Conservation (phyloP, 345 rosid genomes). For the Gossypium bickii region DNA sequence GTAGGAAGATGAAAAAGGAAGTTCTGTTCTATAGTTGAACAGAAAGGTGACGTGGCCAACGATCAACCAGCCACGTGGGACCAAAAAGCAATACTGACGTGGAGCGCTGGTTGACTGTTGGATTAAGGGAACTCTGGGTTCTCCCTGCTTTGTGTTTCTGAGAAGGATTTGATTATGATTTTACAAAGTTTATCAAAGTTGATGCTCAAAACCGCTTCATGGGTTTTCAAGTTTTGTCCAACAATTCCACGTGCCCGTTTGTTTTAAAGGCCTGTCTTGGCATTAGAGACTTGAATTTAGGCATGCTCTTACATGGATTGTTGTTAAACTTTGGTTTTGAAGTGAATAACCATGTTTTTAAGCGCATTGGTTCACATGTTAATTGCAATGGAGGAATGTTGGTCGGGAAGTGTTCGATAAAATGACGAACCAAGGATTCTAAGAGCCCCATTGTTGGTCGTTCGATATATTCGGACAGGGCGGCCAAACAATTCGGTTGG, state of each 20-base stretch:
- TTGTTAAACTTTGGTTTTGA: neutral
- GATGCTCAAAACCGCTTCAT: neutral
- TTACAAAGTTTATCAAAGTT: no score
- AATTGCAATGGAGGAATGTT: constrained; percentile 26
- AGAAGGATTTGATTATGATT: no score
- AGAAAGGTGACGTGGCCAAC: neutral
- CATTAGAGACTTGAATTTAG: neutral
- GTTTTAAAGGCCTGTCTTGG: neutral
- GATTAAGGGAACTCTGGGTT: neutral
- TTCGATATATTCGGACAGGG: constrained; percentile 35
- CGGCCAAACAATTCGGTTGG: constrained; percentile 16
- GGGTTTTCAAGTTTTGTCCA: neutral
- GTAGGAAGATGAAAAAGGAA: neutral
- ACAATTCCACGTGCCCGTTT: neutral
- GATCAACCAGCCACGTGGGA: neutral
- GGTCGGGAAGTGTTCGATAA: constrained; percentile 46
- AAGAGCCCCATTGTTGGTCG: constrained; percentile 60
- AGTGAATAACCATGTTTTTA: neutral
- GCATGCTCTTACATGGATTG: neutral
- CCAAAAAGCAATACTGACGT: neutral
- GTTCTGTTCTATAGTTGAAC: neutral
- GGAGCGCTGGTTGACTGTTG: neutral
- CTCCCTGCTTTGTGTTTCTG: neutral
- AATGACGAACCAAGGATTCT: constrained; percentile 36
- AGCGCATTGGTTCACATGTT: constrained; percentile 5